These are phyloP conservation scores for Phytophthora macrochlamydospora DNA, from an alignment of 352 stramenopile species.

Conservation along the genomic window DNA sequence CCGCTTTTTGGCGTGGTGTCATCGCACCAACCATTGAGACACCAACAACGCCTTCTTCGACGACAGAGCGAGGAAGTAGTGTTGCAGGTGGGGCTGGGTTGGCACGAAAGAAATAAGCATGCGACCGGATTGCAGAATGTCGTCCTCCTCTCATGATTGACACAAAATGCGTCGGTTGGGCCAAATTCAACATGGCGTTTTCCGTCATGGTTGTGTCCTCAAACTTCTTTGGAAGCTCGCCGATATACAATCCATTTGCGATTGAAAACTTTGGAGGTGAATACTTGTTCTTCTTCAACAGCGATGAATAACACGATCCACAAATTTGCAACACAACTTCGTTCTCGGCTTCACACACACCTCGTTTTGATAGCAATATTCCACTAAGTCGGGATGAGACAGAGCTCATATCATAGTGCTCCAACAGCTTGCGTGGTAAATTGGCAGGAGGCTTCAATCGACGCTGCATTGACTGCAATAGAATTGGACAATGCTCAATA, in stretches of 20 bases:
- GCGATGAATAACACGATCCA: not conserved
- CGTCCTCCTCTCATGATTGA: constrained; percentile 18
- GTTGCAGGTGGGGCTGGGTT: constrained; percentile 8
- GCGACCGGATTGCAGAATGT: constrained; percentile 14
- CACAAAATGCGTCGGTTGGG: constrained; percentile 26
- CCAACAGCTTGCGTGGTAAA: not conserved
- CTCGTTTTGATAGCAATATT: not conserved
- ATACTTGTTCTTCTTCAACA: not conserved
- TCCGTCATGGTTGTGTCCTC: constrained; percentile 11
- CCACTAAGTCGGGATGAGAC: not conserved
- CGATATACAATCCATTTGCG: constrained; percentile 7
- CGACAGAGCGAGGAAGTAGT: constrained; percentile 2
- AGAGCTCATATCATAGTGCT: not conserved
- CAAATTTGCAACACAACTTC: not conserved
- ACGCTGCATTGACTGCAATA: not conserved
- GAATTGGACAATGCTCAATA: not conserved
- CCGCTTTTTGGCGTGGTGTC: constrained; percentile 21
- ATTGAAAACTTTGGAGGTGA: not conserved
- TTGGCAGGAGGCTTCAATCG: not conserved
- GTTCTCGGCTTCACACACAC: not conserved
- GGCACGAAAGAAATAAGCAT: constrained; percentile 25
- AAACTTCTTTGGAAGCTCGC: not conserved
- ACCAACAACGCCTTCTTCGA: constrained; percentile 11
- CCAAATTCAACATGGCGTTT: constrained; percentile 28
- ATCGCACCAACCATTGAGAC: constrained; percentile 25